These are phyloP conservation scores for Chalciporus sp. DNA, from an alignment of 1,284 basidiomycete species.

Conservation along the genomic window DNA sequence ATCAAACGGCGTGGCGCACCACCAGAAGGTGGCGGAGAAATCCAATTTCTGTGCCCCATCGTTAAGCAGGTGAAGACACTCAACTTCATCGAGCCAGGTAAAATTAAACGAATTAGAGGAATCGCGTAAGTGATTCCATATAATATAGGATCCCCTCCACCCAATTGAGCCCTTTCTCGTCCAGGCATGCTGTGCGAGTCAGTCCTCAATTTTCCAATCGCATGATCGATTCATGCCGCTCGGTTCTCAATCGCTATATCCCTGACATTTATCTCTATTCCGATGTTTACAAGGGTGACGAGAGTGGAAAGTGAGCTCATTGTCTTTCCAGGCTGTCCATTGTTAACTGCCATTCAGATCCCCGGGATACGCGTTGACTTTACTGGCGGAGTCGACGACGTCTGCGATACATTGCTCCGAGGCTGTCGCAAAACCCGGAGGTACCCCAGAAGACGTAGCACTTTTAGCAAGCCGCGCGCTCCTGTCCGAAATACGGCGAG, in stretches of 20 bases:
- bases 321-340: not conserved
- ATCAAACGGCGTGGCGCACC: slow-evolving; percentile 94
- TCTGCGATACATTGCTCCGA: slow-evolving; percentile 89
- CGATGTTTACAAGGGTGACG: slow-evolving; percentile 97
- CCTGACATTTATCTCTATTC: slow-evolving; percentile 99
- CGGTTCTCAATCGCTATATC: slow-evolving; percentile 93
- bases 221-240: slow-evolving; percentile 93
- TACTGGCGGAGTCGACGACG: slow-evolving; percentile 93
- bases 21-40: slow-evolving; percentile 91
- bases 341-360: slow-evolving; percentile 56
- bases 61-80: slow-evolving; percentile 89
- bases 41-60: slow-evolving; percentile 91
- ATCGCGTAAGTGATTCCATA: slow-evolving; percentile 71
- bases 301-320: slow-evolving; percentile 85
- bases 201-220: slow-evolving; percentile 97
- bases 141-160: not conserved
- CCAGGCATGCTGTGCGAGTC: slow-evolving; percentile 90
- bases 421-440: slow-evolving; percentile 75
- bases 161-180: slow-evolving; percentile 1
- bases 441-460: slow-evolving; percentile 93
- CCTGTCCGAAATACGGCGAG: slow-evolving; percentile 75
- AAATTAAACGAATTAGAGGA: slow-evolving; percentile 93
- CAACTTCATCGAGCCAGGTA: slow-evolving; percentile 90
- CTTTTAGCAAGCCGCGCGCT: slow-evolving; percentile 77
- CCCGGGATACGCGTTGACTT: slow-evolving; percentile 91